Evolutionary conservation across 1,139 yeast genomes (phyloP), one percentile per base, ranked within the genome.

Genomic region (Kodamaea plutei): DNA sequence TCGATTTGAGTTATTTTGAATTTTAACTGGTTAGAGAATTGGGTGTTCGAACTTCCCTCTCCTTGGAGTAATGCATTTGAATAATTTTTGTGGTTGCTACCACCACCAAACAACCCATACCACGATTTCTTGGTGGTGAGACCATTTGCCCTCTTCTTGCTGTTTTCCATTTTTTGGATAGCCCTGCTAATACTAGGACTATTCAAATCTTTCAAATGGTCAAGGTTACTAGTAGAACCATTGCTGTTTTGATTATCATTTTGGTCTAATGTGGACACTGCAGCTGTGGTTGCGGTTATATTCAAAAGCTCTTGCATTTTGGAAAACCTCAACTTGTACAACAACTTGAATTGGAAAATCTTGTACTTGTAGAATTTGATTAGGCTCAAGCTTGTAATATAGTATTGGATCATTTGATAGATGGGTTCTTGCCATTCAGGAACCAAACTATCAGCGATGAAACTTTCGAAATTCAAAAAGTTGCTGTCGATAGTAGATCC

Each of bases 341-440:
- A 40, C 10, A 68, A 52, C 41, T 64, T 64, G 41, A 58, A 64
- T 40, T 69, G 75, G 15, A 65, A 50, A 16, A 69, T 56, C 41
- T 69, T 69, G 49, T 58, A 67, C 45, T 69, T 69, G 54, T 64
- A 69, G 41, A 67, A 68, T 34, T 63, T 62, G 26, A 68, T 52
- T 25, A 67, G 45, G 34, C 64, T 65, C 25, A 67, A 49, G 8
- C 69, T 58, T 6, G 66, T 47, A 26, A 56, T 41, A 39, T 61
- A 61, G 36, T 69, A 65, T 38, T 64, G 72, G 14, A 60, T 54
- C 30, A 67, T 44, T 41, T 65, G 73, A 40, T 61, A 57, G 18
- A 66, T 55, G 8, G 71, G 69, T 40, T 69, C 75, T 38, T 68
- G 71, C 73, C 73, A 68, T 31, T 61, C 56, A 1, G 73, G 69